Percentiles rank a stretch among this genome's conserved stretches.
Evolutionary conservation across 306 rosid species (phyloP).

Genomic region (Mucuna pruriens): DNA sequence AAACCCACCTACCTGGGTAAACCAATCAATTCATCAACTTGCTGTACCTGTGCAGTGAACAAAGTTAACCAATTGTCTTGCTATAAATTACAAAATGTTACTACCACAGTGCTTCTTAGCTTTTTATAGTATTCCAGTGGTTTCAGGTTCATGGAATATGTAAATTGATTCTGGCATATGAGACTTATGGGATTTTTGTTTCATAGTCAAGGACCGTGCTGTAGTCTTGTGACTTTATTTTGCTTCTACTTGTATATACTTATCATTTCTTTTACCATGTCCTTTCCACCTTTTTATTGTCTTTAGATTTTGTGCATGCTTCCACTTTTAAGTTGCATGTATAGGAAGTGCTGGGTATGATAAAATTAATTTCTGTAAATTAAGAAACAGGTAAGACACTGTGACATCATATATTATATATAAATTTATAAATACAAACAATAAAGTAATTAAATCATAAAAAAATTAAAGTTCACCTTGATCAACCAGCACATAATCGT

Average conservation of each 20-base stretch:
- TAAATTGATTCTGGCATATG: background rate
- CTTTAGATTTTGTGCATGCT: too few relatives aligned
- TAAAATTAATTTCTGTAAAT: background rate
- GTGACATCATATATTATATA: background rate
- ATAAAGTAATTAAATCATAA: too few relatives aligned
- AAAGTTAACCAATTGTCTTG: background rate
- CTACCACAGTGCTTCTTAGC: background rate
- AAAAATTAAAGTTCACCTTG: too few relatives aligned
- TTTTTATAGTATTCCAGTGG: constrained; percentile 1
- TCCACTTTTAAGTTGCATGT: too few relatives aligned
- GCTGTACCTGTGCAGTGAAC: constrained; percentile 18
- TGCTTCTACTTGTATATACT: background rate
- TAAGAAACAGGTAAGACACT: background rate
- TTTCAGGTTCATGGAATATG: constrained; percentile 14
- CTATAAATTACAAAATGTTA: constrained; percentile 1
- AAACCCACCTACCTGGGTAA: constrained; percentile 36
- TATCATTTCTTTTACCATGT: background rate
- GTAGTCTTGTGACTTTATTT: background rate
- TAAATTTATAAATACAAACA: too few relatives aligned
- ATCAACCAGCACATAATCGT: too few relatives aligned
- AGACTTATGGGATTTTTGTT: background rate
- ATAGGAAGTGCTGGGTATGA: too few relatives aligned
- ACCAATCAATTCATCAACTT: constrained; percentile 22
- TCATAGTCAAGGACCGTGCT: background rate
- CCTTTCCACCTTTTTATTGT: background rate